Base-by-base conservation (phyloP, 805 yeast genomes). In the Nakazawaea ernobii region DNA sequence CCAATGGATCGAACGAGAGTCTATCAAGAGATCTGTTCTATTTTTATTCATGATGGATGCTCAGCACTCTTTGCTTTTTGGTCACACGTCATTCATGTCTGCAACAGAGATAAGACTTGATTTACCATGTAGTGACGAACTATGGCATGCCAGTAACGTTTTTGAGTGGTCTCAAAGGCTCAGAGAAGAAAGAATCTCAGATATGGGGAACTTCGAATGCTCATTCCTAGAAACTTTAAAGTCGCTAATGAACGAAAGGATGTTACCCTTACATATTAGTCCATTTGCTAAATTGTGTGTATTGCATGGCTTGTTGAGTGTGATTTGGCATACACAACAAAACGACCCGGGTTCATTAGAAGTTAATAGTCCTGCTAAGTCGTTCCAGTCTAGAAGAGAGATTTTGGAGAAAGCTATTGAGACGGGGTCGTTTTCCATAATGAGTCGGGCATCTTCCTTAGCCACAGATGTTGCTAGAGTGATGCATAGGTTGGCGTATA, bases 1-100 rank as follows among this genome's bases (percentile, higher is more conserved):
- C 11, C 35, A 46, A 15, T 59, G 62, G 62, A 57, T 59, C 30
- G 59, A 55, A 28, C 30, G 36, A 14, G 62, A 59, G 39, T 55
- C 61, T 9, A 49, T 54, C 37, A 54, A 53, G 40, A 48, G 62
- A 15, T 52, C 53, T 26, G 54, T 54, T 9, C 55, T 48, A 30
- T 52, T 59, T 29, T 55, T 57, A 32, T 59, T 59, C 48, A 48
- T 59, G 27, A 58, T 58, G 61, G 62, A 59, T 51, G 46, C 61
- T n/a, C 62, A 59, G 49, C 62, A 59, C 38, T 55, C 59, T 4
- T 55, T 57, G 3, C 42, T 59, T 15, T 59, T 59, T 41, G 61
- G 61, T 28, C 53, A 50, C 35, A 45, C 49, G 3, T 48, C 53
- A 8, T 48, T 42, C 15, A 44, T 50, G 48, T 59, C 62, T 13